Percentiles rank a stretch among this genome's conserved stretches.
Evolutionary conservation across 2,329 filamentous ascomycete genomes (phyloP).

Genomic region (Proliferodiscus dingleyae): DNA sequence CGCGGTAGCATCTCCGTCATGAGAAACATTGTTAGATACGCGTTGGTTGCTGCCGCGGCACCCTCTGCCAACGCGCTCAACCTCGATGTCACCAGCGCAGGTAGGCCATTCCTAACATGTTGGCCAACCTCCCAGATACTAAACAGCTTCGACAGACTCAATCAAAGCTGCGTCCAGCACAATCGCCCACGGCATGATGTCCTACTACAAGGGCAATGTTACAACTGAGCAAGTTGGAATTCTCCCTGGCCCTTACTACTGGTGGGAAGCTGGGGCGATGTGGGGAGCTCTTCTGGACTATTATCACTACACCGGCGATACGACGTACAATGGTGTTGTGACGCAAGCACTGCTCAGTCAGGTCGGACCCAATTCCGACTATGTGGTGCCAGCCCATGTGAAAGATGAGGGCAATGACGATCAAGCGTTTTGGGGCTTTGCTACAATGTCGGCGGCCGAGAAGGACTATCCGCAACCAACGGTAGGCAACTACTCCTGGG

Average conservation of each 20-base stretch:
- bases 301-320: slow-evolving; percentile 49
- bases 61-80: slow-evolving; percentile 1
- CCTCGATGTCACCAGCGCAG: slow-evolving; percentile 16
- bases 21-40: neutral
- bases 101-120: slow-evolving; percentile 5
- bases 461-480: slow-evolving; percentile 60
- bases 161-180: slow-evolving; percentile 57
- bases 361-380: slow-evolving; percentile 55
- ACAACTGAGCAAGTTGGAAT: slow-evolving; percentile 55
- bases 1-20: neutral
- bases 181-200: slow-evolving; percentile 56
- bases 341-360: slow-evolving; percentile 56
- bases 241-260: slow-evolving; percentile 61
- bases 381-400: slow-evolving; percentile 51
- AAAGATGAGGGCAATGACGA: slow-evolving; percentile 70
- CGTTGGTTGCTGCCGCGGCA: slow-evolving; percentile 7
- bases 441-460: slow-evolving; percentile 64
- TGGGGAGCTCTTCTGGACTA: slow-evolving; percentile 32
- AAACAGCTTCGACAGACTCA: slow-evolving; percentile 42
- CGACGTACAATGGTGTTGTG: slow-evolving; percentile 57
- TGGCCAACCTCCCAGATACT: neutral
- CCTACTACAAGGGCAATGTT: slow-evolving; percentile 59
- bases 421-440: slow-evolving; percentile 68
- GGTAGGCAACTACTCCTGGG: slow-evolving; percentile 54
- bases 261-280: slow-evolving; percentile 46